Conservation (phyloP, 108 stramenopile species). For the Discostella stelligeroides region DNA sequence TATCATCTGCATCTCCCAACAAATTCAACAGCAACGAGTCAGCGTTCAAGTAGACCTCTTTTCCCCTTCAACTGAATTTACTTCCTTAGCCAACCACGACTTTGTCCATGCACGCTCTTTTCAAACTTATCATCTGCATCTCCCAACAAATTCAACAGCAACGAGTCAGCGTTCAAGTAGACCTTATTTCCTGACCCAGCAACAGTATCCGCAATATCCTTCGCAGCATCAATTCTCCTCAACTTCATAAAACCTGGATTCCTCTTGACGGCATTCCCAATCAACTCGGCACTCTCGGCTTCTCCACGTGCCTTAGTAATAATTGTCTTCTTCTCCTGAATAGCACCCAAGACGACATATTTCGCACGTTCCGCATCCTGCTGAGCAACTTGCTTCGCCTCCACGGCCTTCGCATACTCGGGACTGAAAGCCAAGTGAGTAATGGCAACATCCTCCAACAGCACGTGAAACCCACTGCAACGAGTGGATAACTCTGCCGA, state of each 20-base stretch:
- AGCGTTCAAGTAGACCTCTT: too few species aligned
- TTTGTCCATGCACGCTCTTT: constrained; percentile 56
- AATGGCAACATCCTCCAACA: constrained; percentile 98
- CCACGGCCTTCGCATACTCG: constrained; percentile 98
- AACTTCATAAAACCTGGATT: constrained; percentile 99
- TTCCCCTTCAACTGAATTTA: too few species aligned
- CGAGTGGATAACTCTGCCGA: constrained; percentile 79
- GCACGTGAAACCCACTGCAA: constrained; percentile 84
- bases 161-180: constrained; percentile 96
- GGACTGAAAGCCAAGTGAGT: constrained; percentile 98
- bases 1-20: too few species aligned
- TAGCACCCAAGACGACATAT: constrained; percentile 97
- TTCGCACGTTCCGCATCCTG: constrained; percentile 99
- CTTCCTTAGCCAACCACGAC: constrained; percentile 37
- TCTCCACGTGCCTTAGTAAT: constrained; percentile 99
- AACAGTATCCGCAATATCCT: constrained; percentile 97
- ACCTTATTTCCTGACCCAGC: constrained; percentile 91
- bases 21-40: too few species aligned
- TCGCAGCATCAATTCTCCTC: constrained; percentile 97
- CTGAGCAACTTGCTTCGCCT: constrained; percentile 99
- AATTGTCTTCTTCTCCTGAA: constrained; percentile 98
- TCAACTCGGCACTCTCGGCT: constrained; percentile 96
- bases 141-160: constrained; percentile 94
- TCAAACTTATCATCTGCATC: constrained; percentile 89
- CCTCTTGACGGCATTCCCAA: constrained; percentile 98